These are phyloP conservation scores for Schizonepeta tenuifolia DNA, from an alignment of 257 asterid species.

Conservation along the genomic window DNA sequence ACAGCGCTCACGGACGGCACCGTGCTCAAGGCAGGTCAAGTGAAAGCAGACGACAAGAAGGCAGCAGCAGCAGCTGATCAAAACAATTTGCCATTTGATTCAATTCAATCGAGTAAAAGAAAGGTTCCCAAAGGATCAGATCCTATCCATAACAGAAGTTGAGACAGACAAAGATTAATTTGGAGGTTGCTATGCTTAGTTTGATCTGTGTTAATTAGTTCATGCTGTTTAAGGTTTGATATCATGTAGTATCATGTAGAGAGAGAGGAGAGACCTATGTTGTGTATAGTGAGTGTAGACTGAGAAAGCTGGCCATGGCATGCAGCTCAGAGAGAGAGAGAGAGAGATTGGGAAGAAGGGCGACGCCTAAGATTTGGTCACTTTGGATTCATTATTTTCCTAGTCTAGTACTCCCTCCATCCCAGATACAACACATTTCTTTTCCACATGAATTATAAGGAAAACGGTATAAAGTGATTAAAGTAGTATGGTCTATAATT, in stretches of 20 bases:
- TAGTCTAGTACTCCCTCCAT: neutral
- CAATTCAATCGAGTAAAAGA: slow-evolving; percentile 63
- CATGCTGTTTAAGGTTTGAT: neutral
- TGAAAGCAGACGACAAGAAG: slow-evolving; percentile 34
- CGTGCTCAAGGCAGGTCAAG: slow-evolving; percentile 35
- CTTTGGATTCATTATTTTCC: slow-evolving; percentile 45
- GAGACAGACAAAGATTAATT: neutral
- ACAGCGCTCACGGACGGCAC: neutral
- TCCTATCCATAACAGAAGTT: slow-evolving; percentile 82
- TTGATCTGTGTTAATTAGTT: neutral
- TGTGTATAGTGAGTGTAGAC: neutral
- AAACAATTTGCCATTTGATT: slow-evolving; percentile 40
- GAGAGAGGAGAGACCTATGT: neutral
- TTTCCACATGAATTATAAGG: too few species aligned
- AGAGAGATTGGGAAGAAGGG: neutral
- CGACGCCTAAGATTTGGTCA: slow-evolving; percentile 18
- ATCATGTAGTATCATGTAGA: too few species aligned
- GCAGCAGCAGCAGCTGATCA: slow-evolving; percentile 22
- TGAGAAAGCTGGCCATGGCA: too few species aligned
- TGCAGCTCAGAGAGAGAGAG: neutral
- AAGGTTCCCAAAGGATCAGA: slow-evolving; percentile 68
- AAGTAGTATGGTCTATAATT: too few species aligned
- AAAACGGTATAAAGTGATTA: too few species aligned
- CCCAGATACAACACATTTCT: too few species aligned
- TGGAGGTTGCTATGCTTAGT: neutral